Evolutionary conservation across 192 early-diverging fungal species (phyloP).

Genomic region (Coemansia reversa): DNA sequence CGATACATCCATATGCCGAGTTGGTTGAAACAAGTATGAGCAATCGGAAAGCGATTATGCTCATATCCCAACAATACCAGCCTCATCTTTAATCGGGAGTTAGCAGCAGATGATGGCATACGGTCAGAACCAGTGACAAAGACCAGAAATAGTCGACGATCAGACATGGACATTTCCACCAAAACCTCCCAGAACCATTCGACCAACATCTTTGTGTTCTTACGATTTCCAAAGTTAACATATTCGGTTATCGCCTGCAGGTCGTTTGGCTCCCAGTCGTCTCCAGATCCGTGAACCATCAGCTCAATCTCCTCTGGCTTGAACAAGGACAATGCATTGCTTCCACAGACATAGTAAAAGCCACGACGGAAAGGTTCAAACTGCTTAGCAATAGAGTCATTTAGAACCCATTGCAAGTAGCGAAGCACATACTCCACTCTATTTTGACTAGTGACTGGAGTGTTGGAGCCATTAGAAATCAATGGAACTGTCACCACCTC

Average conservation of each 20-base stretch:
- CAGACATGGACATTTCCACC: slow-evolving; percentile 60
- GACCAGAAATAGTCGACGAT: slow-evolving; percentile 74
- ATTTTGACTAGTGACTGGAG: slow-evolving; percentile 66
- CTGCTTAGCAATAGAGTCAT: slow-evolving; percentile 67
- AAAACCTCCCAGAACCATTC: slow-evolving; percentile 82
- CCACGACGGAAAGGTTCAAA: slow-evolving; percentile 85
- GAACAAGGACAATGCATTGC: slow-evolving; percentile 84
- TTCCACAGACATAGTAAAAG: slow-evolving; percentile 83
- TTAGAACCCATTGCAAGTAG: slow-evolving; percentile 81
- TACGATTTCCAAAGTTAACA: slow-evolving; percentile 40
- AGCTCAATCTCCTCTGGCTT: slow-evolving; percentile 91
- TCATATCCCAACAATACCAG: slow-evolving; percentile 71
- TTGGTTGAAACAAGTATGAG: slow-evolving; percentile 96
- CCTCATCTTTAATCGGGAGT: slow-evolving; percentile 58
- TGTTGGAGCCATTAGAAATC: slow-evolving; percentile 59
- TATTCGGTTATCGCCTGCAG: slow-evolving; percentile 52
- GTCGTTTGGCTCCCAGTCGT: slow-evolving; percentile 36
- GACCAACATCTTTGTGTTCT: slow-evolving; percentile 23
- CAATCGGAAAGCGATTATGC: slow-evolving; percentile 71
- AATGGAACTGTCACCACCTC: slow-evolving; percentile 65
- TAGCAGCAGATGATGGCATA: slow-evolving; percentile 71
- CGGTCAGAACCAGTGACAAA: slow-evolving; percentile 94
- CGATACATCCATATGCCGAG: slow-evolving; percentile 79
- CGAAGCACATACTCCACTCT: slow-evolving; percentile 76
- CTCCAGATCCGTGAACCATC: slow-evolving; percentile 80